These are phyloP conservation scores for Fagopyrum esculentum DNA, from an alignment of 148 eudicot species.

Conservation along the genomic window DNA sequence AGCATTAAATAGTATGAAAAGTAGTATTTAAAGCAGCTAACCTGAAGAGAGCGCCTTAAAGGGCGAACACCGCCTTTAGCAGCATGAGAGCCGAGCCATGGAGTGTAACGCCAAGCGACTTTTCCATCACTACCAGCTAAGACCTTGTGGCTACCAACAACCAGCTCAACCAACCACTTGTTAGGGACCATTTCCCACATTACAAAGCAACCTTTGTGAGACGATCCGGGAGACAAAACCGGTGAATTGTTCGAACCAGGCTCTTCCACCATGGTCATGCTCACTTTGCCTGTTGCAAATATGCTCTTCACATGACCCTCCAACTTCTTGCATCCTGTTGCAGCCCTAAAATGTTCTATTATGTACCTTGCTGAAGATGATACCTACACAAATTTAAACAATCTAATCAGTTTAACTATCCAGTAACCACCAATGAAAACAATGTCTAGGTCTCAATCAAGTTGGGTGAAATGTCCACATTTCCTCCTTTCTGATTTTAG, in stretches of 20 bases:
- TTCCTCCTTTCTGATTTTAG: too few relatives aligned
- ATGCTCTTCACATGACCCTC: constrained; percentile 60
- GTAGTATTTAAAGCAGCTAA: constrained; percentile 13
- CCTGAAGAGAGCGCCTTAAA: constrained; percentile 89
- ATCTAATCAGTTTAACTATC: background rate
- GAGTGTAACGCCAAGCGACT: constrained; percentile 96
- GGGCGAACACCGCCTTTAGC: constrained; percentile 90
- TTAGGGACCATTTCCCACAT: constrained; percentile 92
- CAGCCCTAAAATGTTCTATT: constrained; percentile 85
- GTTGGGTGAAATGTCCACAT: background rate
- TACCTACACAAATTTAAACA: constrained; percentile 28
- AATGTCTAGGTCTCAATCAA: background rate
- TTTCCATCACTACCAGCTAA: constrained; percentile 86
- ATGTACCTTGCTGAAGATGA: constrained; percentile 83
- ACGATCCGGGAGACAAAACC: constrained; percentile 14
- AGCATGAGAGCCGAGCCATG: constrained; percentile 91
- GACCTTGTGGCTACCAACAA: constrained; percentile 68
- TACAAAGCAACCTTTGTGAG: constrained; percentile 82
- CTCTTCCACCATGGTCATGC: constrained; percentile 75
- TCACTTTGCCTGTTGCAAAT: constrained; percentile 80
- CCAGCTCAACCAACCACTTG: constrained; percentile 87
- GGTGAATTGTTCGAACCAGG: constrained; percentile 32
- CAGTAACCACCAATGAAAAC: background rate
- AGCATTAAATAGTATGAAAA: background rate
- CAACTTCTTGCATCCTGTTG: constrained; percentile 81